A percentile compares a stretch with the other conserved stretches of the same genome.
Conservation (phyloP, 139 green algal species). For the Micromonas pusilla region DNA sequence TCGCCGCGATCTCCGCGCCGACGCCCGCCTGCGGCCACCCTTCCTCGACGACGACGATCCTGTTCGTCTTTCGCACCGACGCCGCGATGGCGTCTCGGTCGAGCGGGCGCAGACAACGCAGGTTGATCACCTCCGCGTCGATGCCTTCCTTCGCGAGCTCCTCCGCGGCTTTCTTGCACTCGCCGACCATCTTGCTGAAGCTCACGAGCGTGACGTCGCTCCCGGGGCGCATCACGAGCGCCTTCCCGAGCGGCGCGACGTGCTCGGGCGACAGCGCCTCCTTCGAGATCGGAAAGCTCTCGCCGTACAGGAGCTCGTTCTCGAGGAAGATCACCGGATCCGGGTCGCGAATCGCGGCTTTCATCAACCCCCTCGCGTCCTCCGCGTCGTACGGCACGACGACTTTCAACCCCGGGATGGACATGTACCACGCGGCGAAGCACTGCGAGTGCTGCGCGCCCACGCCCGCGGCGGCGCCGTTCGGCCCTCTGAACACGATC, state of each 20-base stretch:
- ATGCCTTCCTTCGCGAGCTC: conserved; percentile 82
- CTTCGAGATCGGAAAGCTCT: conserved; percentile 69
- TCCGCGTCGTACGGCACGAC: conserved; percentile 91
- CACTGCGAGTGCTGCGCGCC: conserved; percentile 93
- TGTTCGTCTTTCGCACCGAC: conserved; percentile 82
- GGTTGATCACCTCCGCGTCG: conserved; percentile 89
- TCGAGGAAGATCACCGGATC: conserved; percentile 97
- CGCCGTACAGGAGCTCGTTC: conserved; percentile 91
- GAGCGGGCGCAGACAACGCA: conserved; percentile 87
- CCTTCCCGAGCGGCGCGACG: conserved; percentile 90
- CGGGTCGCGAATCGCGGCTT: conserved; percentile 91
- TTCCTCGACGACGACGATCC: conserved; percentile 88
- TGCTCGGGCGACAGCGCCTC: conserved; percentile 84
- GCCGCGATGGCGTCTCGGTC: conserved; percentile 78
- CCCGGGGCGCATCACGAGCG: conserved; percentile 73
- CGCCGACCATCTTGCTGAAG: conserved; percentile 87
- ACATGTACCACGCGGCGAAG: conserved; percentile 94
- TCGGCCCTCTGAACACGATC: conserved; percentile 96
- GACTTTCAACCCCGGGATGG: conserved; percentile 93
- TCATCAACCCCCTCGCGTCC: conserved; percentile 86
- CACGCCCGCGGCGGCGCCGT: conserved; percentile 92
- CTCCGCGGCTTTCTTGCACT: conserved; percentile 67
- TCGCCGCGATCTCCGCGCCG: conserved; percentile 54
- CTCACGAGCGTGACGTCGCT: conserved; percentile 85
- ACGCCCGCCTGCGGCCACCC: conserved; percentile 93